Evolutionary conservation across 495 filamentous ascomycete species (phyloP).

Genomic region (Ramalina peruviana): DNA sequence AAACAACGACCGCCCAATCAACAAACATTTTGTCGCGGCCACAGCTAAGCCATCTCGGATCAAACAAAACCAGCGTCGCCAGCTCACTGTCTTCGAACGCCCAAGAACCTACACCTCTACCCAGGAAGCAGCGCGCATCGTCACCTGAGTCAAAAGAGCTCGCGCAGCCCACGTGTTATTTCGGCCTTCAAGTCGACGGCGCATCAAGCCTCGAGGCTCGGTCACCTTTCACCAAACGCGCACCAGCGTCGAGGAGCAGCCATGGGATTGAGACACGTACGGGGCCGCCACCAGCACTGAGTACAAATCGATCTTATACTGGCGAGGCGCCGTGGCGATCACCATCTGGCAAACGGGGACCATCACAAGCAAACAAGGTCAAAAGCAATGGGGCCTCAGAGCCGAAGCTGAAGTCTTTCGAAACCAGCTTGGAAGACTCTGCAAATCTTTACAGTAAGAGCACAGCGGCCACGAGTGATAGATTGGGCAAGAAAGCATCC

Average conservation of each 20-base stretch:
- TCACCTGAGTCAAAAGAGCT: slow-evolving; percentile 6
- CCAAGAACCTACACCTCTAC: neutral
- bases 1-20: neutral
- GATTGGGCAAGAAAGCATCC: neutral
- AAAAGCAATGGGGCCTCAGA: slow-evolving; percentile 1
- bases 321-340: slow-evolving; percentile 9
- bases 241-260: slow-evolving; percentile 29
- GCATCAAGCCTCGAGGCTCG: slow-evolving; percentile 19
- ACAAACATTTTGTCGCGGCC: too few relatives aligned
- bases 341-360: neutral
- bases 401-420: neutral
- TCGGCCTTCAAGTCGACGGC: slow-evolving; percentile 17
- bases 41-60: too few relatives aligned
- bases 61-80: neutral
- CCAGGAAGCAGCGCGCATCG: neutral
- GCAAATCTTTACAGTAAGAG: neutral
- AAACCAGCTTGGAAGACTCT: neutral
- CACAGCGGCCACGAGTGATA: neutral
- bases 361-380: neutral
- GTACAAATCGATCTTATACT: slow-evolving; percentile 27
- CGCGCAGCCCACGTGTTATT: slow-evolving; percentile 17
- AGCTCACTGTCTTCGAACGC: neutral
- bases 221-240: slow-evolving; percentile 19
- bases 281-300: slow-evolving; percentile 32
- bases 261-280: slow-evolving; percentile 29